Evolutionary conservation across 116 monocot species (phyloP).

Genomic region (Trichopus zeylanicus): DNA sequence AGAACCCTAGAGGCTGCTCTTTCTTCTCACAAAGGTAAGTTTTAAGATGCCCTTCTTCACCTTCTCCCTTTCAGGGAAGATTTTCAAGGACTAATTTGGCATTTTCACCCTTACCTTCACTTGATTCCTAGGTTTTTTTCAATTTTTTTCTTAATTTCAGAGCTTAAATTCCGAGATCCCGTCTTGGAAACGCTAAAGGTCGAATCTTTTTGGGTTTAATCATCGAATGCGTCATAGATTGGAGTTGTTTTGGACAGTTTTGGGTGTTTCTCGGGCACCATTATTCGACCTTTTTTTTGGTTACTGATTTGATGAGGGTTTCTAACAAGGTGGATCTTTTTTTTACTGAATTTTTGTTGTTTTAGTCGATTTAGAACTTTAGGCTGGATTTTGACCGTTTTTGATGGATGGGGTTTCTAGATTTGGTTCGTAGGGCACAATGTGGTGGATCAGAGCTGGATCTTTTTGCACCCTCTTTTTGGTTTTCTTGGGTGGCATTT

Average conservation of each 20-base stretch:
- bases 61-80: not conserved
- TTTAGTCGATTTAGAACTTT: no score
- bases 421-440: no score
- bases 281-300: not conserved
- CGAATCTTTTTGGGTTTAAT: not conserved
- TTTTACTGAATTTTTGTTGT: not conserved
- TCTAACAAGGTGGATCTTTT: not conserved
- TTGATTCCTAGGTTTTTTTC: not conserved
- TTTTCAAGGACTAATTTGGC: not conserved
- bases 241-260: not conserved
- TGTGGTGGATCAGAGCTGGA: no score
- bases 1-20: not conserved
- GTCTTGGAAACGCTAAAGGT: not conserved
- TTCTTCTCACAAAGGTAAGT: not conserved
- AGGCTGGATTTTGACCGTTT: no score
- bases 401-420: no score
- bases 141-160: not conserved
- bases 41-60: not conserved
- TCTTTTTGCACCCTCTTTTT: no score
- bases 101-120: not conserved
- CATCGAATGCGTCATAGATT: no score
- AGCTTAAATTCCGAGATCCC: conserved; percentile 3
- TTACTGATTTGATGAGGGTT: not conserved
- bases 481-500: no score
- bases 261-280: not conserved